Percentiles rank a stretch among this genome's conserved stretches.
Evolutionary conservation across 2,329 filamentous ascomycete species (phyloP).

Genomic region (Aspergillus caelatus): DNA sequence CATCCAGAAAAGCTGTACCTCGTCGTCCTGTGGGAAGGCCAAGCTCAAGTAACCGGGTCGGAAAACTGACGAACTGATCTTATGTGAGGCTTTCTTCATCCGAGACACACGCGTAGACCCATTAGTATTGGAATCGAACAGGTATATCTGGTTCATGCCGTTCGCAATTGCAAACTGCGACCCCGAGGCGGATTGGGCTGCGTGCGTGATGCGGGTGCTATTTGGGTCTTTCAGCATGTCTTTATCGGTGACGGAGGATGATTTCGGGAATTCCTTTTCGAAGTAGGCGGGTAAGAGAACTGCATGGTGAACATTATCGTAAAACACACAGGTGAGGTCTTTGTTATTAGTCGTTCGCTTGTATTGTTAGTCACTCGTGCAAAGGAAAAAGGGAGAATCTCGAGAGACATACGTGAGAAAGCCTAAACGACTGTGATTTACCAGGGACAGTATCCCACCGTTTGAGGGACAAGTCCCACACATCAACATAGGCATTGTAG

Average conservation of each 20-base stretch:
- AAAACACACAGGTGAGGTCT: constrained; percentile 39
- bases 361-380: constrained; percentile 8
- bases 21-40: constrained; percentile 29
- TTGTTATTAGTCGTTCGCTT: constrained; percentile 39
- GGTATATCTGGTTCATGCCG: constrained; percentile 39
- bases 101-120: constrained; percentile 30
- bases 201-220: constrained; percentile 36
- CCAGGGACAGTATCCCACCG: constrained; percentile 22
- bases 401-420: constrained; percentile 21
- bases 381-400: background rate
- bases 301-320: constrained; percentile 30
- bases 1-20: constrained; percentile 24
- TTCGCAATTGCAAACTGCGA: constrained; percentile 34
- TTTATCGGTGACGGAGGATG: constrained; percentile 20
- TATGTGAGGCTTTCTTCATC: constrained; percentile 35
- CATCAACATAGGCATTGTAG: constrained; percentile 27
- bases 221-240: constrained; percentile 32
- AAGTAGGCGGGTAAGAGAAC: constrained; percentile 33
- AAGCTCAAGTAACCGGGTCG: constrained; percentile 35
- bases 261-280: constrained; percentile 23
- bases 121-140: constrained; percentile 36
- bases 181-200: constrained; percentile 39
- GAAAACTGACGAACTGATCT: constrained; percentile 35
- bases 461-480: constrained; percentile 24
- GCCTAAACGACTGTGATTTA: constrained; percentile 22